Percentiles rank a stretch among this genome's conserved stretches.
Evolutionary conservation across 768 basidiomycete species (phyloP).

Genomic region (Hydnum rufescens): DNA sequence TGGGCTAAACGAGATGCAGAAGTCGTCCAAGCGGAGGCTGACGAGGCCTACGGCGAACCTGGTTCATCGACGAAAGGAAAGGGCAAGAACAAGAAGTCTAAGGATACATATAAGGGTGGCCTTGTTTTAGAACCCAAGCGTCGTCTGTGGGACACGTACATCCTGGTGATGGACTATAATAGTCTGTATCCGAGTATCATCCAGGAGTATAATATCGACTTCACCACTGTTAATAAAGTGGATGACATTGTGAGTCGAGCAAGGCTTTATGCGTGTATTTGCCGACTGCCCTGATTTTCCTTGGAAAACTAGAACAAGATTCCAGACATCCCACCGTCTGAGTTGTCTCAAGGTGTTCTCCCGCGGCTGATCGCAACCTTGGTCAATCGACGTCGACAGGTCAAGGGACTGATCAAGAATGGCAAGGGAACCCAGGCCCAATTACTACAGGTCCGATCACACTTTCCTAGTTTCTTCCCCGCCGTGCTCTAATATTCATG

Average conservation of each 20-base stretch:
- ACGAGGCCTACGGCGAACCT: slow-evolving; percentile 27
- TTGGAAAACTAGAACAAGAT: slow-evolving; percentile 65
- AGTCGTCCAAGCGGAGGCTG: slow-evolving; percentile 30
- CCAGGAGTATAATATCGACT: slow-evolving; percentile 98
- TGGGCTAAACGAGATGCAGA: slow-evolving; percentile 42
- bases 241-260: slow-evolving; percentile 26
- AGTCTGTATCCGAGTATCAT: slow-evolving; percentile 98
- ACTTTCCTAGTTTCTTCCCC: background rate
- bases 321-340: slow-evolving; percentile 64
- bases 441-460: slow-evolving; percentile 50
- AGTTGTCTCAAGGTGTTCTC: slow-evolving; percentile 68
- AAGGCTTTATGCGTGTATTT: slow-evolving; percentile 9
- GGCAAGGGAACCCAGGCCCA: slow-evolving; percentile 43
- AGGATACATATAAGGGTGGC: slow-evolving; percentile 97
- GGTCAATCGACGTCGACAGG: slow-evolving; percentile 71
- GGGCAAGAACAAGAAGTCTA: slow-evolving; percentile 24
- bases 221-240: slow-evolving; percentile 74
- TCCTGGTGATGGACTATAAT: slow-evolving; percentile 99
- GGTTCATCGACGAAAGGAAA: slow-evolving; percentile 30
- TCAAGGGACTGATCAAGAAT: slow-evolving; percentile 92
- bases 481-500: background rate
- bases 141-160: slow-evolving; percentile 88
- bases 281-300: slow-evolving; percentile 15
- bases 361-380: slow-evolving; percentile 95
- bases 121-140: slow-evolving; percentile 92